phyloP scores from a whole-genome alignment of 495 filamentous ascomycete species.

The Sporormia fimetaria region DNA sequence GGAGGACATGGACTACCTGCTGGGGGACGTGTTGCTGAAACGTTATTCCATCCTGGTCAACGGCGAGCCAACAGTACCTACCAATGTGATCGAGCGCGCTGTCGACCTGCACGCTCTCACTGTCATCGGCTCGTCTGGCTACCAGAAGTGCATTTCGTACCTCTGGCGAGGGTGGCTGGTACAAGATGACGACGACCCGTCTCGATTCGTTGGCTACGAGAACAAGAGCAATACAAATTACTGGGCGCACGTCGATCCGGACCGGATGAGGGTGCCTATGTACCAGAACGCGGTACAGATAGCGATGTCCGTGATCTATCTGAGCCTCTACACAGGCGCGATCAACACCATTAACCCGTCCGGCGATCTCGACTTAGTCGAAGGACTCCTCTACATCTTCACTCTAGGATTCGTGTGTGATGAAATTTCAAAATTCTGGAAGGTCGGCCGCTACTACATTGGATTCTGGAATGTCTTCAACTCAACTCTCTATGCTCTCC shows the following conservation, averaged over 20 bases:
- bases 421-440: constrained; percentile 78
- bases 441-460: constrained; percentile 77
- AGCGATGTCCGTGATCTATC: constrained; percentile 67
- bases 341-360: constrained; percentile 80
- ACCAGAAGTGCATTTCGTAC: constrained; percentile 84
- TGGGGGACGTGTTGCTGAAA: constrained; percentile 77
- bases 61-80: constrained; percentile 55
- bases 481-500: constrained; percentile 60
- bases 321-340: constrained; percentile 74
- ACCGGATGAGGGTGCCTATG: constrained; percentile 79
- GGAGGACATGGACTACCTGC: constrained; percentile 60
- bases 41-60: constrained; percentile 72
- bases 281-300: constrained; percentile 91
- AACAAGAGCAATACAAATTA: constrained; percentile 62
- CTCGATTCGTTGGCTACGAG: constrained; percentile 72
- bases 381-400: constrained; percentile 77
- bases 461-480: constrained; percentile 97
- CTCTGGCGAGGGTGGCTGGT: constrained; percentile 96
- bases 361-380: constrained; percentile 75
- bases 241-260: constrained; percentile 75
- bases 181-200: constrained; percentile 81
- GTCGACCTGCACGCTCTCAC: constrained; percentile 84
- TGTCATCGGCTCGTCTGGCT: constrained; percentile 83
- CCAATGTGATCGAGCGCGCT: constrained; percentile 82
- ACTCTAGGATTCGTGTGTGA: constrained; percentile 89